Base-by-base conservation (phyloP, 345 rosid species). In the Bruguiera parviflora region DNA sequence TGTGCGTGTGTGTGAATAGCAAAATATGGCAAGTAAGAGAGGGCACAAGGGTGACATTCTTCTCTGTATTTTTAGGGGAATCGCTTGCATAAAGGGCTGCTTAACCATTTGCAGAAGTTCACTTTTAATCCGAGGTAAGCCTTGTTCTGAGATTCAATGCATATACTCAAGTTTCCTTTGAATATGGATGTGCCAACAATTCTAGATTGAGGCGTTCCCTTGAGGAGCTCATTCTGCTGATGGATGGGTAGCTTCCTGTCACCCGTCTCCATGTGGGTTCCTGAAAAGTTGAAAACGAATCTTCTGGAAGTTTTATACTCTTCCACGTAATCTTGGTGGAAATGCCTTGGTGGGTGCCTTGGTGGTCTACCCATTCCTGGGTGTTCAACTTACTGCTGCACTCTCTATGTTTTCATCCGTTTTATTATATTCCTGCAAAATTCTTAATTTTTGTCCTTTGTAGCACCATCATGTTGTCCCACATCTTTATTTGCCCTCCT, bases 31-130 rank as follows among this genome's bases (percentile, higher is more conserved):
- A 39, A 10, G 46, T 39, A 39, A 39, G 46, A 39, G 46, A 39
- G 15, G 46, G 46, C 15, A 39, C 1, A 39, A 11, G 46, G 46
- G 46, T 39, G 11, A 39, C 46, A 39, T 39, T 22, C 9, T 55
- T 53, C 20, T 8, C 27, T 55, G 1, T 25, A 22, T 8, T 80
- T 79, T 27, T 71, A 92, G 98, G 97, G 99, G 75, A 90, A 86
- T 43, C 86, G 91, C 79, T 79, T 92, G 67, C 86, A 90, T 73
- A 90, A 89, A 80, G 92, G 88, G 75, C 86, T 96, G 71, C 80
- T 92, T 79, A 92, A 78, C 79, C 98, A 92, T 81, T 89, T 98
- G 98, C 94, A 92, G 84, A 95, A 89, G 81, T 92, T 92, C 84
- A 89, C 94, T 32, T 88, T 92, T 84, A 95, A 92, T 83, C 97